These are phyloP conservation scores for Trifolium fragiferum DNA, from an alignment of 306 rosid genomes.

Conservation along the genomic window DNA sequence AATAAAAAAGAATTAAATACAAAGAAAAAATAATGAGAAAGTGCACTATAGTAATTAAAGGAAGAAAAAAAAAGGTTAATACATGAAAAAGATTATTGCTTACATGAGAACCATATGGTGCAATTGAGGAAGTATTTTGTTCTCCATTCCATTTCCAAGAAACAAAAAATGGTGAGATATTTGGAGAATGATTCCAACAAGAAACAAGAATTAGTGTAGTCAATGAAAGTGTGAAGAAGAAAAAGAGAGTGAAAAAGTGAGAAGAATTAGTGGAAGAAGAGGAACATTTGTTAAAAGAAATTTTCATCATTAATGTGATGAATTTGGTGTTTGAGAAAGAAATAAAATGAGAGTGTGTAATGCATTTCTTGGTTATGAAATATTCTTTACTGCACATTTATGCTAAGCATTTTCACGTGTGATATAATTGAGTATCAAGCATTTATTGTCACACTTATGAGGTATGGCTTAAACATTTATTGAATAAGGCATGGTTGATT, in stretches of 20 bases:
- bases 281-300: conserved; percentile 17
- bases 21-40: conserved; percentile 24
- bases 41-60: background rate
- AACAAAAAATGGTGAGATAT: conserved; percentile 20
- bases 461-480: too few relatives aligned
- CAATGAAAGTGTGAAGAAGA: conserved; percentile 19
- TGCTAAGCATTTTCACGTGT: background rate
- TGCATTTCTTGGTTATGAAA: conserved; percentile 42
- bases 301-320: conserved; percentile 24
- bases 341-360: conserved; percentile 4
- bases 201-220: conserved; percentile 38
- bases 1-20: background rate
- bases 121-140: conserved; percentile 4
- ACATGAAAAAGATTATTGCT: background rate
- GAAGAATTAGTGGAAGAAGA: conserved; percentile 24
- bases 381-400: conserved; percentile 37
- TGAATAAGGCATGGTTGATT: too few relatives aligned
- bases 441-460: too few relatives aligned
- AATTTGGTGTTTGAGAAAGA: background rate
- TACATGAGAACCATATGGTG: conserved; percentile 25
- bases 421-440: too few relatives aligned
- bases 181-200: conserved; percentile 20
- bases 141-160: conserved; percentile 19
- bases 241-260: conserved; percentile 18
- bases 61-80: conserved; percentile 20